Evolutionary conservation across 148 eudicot genomes (phyloP), one percentile per base, ranked within the genome.

Genomic region (Tetragonia tetragonoides): DNA sequence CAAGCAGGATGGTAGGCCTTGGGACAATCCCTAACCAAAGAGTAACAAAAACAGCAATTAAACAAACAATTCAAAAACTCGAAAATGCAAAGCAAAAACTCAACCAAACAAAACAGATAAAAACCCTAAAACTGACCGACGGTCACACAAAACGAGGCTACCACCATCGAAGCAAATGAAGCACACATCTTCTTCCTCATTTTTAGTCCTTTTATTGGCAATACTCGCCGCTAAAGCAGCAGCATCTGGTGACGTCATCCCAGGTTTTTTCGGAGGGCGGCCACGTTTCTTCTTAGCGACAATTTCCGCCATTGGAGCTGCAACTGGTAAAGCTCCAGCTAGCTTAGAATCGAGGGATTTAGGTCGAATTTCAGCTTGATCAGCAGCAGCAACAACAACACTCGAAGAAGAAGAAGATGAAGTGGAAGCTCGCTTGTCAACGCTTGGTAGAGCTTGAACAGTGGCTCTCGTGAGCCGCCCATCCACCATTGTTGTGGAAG

Each of bases 1-100:
- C 98, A 93, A 71, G 98, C 88, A 2, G 98, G 91, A 85, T 93
- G 98, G 72, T 93, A 93, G 42, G 98, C 98, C 90, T 93, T 93
- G 0, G 98, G 97, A 83, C 98, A 93, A 23, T 89, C 97, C 93
- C 91, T 88, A 46, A 68, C 40, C 78, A 54, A 63, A 49, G 28
- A 77, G 28, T 5, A 16, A 21, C 57, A 76, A 51, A 20, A 68
- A 49, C 17, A 20, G 10, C 10, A 15, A 51, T 68, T 21, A 40
- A 78, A 37, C 23, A 38, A 72, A 73, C 3, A 44, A 73, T 51
- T 42, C 74, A 44, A 16, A 39, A 6, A 0, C 34, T 28, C 34
- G 34, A 49, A 75, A 42, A 39, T 24, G 65, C 51, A 8, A 24
- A 64, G 77, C 85, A 68, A 39, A 47, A 39, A 39, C 24, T 6